phyloP scores from a whole-genome alignment of 2,329 filamentous ascomycete species.

The Claviceps paspali region DNA sequence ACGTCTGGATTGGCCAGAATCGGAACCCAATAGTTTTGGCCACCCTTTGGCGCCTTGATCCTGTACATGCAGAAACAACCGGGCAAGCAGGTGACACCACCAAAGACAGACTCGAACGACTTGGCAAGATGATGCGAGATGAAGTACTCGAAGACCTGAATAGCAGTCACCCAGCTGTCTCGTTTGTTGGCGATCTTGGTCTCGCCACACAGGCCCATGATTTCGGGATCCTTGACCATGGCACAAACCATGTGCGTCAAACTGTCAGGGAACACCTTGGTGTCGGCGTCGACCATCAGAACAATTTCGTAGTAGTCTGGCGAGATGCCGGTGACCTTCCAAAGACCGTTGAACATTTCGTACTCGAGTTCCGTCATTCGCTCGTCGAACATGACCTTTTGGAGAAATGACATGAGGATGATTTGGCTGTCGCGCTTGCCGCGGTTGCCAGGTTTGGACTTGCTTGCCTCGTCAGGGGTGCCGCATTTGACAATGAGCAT shows the following conservation, averaged over 20 bases:
- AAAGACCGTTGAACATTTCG: conserved; percentile 98
- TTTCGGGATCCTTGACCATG: conserved; percentile 97
- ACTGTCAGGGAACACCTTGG: conserved; percentile 96
- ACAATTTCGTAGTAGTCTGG: conserved; percentile 97
- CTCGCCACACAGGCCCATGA: conserved; percentile 97
- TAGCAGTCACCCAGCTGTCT: conserved; percentile 87
- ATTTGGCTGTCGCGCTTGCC: conserved; percentile 99
- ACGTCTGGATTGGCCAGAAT: conserved; percentile 97
- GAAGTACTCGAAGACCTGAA: conserved; percentile 99
- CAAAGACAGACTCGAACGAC: conserved; percentile 95
- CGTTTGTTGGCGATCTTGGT: conserved; percentile 99
- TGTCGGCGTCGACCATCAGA: conserved; percentile 98
- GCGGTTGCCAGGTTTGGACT: conserved; percentile 85
- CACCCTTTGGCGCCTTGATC: conserved; percentile 97
- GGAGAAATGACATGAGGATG: conserved; percentile 96
- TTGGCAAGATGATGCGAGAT: conserved; percentile 96
- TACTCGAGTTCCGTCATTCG: conserved; percentile 98
- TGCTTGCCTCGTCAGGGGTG: conserved; percentile 68
- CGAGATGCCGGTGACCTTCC: conserved; percentile 96
- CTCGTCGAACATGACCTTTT: conserved; percentile 99
- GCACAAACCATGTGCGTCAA: conserved; percentile 97
- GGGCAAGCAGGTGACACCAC: conserved; percentile 94
- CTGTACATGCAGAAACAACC: conserved; percentile 99
- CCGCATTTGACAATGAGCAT: conserved; percentile 93
- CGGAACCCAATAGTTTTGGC: conserved; percentile 98